Base-by-base conservation (phyloP, 208 protist species). In the Sergeia podlipaevii region DNA sequence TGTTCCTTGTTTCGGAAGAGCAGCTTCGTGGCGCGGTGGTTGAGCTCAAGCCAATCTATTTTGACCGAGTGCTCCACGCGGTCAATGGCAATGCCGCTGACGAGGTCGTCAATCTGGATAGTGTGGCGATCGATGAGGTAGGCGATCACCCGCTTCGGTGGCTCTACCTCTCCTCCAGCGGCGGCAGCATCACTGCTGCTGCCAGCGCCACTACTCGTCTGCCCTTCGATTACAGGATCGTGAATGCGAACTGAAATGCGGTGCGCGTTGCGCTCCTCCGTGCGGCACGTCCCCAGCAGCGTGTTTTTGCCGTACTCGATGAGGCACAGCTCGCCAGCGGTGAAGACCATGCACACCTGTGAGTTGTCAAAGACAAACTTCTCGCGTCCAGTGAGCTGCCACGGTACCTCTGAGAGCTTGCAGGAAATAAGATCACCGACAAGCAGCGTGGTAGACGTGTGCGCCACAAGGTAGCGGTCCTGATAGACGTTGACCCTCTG, bases 21-120 rank as follows among this genome's bases (percentile, higher is more conserved):
- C 43, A 99, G 75, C 65, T 96, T 93, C 29, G 76, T 83, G 7
- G 90, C 96, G 46, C 83, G 91, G 63, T 81, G 79, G 74, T 97
- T 91, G 18, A 98, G 82, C 72, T 99, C 97, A 4, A 99, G 77
- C 97, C 97, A 99, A 74, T 99, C 97, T 34, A 99, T 85, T 59
- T 93, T 90, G 21, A 45, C 50, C 39, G 88, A 77, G 77, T 99
- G 97, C 20, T 65, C 37, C 44, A 99, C 70, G n/a, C 91, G 87
- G 24, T 89, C 91, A 39, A 97, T 58, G 3, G 79, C 68, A 20
- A 91, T 74, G 20, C 82, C 83, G 53, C 81, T 93, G 28, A 75
- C 63, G 33, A 98, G 73, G 62, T 98, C 97, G 32, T 97, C 61
- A 33, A 98, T 85, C 50, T 93, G 83, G 53, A 98, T 96, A 0